These are phyloP conservation scores for Psilocybe cubensis DNA, from an alignment of 768 basidiomycete genomes.

Conservation along the genomic window DNA sequence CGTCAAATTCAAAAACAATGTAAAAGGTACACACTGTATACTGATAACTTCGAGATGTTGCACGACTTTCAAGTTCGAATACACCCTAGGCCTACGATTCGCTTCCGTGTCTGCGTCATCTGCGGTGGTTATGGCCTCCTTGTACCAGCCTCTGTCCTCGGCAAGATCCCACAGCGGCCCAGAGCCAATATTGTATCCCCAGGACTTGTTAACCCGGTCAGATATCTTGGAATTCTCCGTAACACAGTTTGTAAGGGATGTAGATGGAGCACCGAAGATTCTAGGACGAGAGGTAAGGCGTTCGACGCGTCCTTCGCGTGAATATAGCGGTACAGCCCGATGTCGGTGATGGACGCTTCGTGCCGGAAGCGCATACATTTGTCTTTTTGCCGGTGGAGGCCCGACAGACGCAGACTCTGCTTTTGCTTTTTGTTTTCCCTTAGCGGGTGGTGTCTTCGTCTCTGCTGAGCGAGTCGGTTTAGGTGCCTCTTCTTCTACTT, in stretches of 20 bases:
- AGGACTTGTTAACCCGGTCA: slow-evolving; percentile 67
- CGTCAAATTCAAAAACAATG: background rate
- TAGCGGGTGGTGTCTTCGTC: slow-evolving; percentile 20
- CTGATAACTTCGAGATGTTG: slow-evolving; percentile 49
- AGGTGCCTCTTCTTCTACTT: slow-evolving; percentile 16
- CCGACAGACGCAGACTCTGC: slow-evolving; percentile 23
- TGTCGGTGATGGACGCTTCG: slow-evolving; percentile 78
- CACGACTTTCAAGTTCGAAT: slow-evolving; percentile 45
- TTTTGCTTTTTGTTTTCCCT: slow-evolving; percentile 32
- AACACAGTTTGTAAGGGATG: slow-evolving; percentile 58
- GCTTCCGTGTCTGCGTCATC: slow-evolving; percentile 47
- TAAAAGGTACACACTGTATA: slow-evolving; percentile 44
- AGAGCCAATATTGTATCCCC: slow-evolving; percentile 74
- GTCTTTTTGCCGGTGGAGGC: slow-evolving; percentile 39
- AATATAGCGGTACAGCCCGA: slow-evolving; percentile 64
- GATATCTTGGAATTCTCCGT: slow-evolving; percentile 49
- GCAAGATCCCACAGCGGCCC: slow-evolving; percentile 81
- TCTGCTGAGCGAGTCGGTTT: slow-evolving; percentile 10
- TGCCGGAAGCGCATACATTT: slow-evolving; percentile 62
- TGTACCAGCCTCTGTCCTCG: slow-evolving; percentile 81
- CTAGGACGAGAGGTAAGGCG: slow-evolving; percentile 54
- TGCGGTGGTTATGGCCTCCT: slow-evolving; percentile 50
- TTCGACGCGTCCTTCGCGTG: slow-evolving; percentile 56
- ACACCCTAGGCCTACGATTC: slow-evolving; percentile 62
- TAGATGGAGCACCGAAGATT: slow-evolving; percentile 48